These are phyloP conservation scores for Naematelia encephala DNA, from an alignment of 768 basidiomycete genomes.

Conservation along the genomic window DNA sequence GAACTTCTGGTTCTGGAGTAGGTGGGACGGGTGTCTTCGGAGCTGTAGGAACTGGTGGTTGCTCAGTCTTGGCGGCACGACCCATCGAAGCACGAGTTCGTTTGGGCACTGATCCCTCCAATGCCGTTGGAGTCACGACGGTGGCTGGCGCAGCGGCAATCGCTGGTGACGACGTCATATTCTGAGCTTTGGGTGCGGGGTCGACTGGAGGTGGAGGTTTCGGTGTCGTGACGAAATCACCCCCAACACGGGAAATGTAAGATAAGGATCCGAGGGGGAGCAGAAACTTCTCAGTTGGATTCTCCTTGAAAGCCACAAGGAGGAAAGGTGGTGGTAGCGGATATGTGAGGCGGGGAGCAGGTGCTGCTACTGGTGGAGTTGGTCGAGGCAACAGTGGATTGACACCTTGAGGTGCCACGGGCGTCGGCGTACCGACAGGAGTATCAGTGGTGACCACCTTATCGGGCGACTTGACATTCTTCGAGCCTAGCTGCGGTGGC, in stretches of 20 bases:
- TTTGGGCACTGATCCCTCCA: not conserved
- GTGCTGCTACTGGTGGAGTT: constrained; percentile 14
- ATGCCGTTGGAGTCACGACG: not conserved
- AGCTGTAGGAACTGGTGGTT: not conserved
- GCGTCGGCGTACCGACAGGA: too few relatives aligned
- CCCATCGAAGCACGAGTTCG: not conserved
- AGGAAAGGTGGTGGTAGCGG: constrained; percentile 38
- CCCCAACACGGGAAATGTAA: constrained; percentile 33
- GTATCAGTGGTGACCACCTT: too few relatives aligned
- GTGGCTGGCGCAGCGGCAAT: not conserved
- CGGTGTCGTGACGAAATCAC: constrained; percentile 31
- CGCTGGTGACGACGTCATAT: not conserved
- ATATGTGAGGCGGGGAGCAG: constrained; percentile 29
- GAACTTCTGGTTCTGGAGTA: not conserved
- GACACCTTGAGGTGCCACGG: too few relatives aligned
- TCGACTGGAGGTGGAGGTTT: constrained; percentile 9
- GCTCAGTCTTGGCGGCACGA: not conserved
- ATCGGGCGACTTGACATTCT: too few relatives aligned
- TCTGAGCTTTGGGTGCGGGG: not conserved
- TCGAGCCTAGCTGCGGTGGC: too few relatives aligned
- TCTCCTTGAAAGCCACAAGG: constrained; percentile 38
- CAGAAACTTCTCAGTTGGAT: constrained; percentile 37
- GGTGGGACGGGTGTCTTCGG: not conserved
- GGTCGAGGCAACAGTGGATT: too few relatives aligned
- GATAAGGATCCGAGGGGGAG: constrained; percentile 32